Percentiles rank a stretch among this genome's conserved stretches.
These are phyloP conservation scores for Caryopteris hybrid DNA, from an alignment of 305 asterid genomes.

Conservation along the genomic window DNA sequence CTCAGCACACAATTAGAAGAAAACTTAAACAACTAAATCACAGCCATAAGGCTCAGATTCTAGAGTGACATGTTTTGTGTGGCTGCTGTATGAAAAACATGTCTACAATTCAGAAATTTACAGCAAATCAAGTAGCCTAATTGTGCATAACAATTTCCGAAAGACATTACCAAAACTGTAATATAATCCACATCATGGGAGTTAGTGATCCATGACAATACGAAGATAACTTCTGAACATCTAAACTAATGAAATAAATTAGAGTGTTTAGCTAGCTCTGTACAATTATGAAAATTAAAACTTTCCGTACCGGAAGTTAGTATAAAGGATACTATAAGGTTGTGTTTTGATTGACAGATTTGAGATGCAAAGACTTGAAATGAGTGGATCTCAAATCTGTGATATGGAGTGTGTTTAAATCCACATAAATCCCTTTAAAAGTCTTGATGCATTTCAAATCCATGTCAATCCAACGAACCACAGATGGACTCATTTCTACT, in stretches of 20 bases:
- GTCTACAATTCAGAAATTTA: not conserved
- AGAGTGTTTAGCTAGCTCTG: not conserved
- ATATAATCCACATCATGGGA: not conserved
- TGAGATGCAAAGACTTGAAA: no score
- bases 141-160: not conserved
- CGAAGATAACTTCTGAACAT: no score
- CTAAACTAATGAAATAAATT: not conserved
- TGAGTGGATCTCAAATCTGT: no score
- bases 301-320: not conserved
- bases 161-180: not conserved
- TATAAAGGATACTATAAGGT: no score
- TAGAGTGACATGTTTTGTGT: not conserved
- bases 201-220: no score
- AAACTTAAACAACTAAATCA: no score
- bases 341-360: no score
- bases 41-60: not conserved
- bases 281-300: not conserved
- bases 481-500: not conserved
- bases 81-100: not conserved
- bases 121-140: not conserved
- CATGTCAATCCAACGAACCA: not conserved
- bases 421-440: no score
- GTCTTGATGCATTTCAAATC: not conserved
- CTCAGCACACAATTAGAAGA: no score
- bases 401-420: no score